Evolutionary conservation across 2,329 filamentous ascomycete species (phyloP).

Genomic region (Didymosphaeria variabile): DNA sequence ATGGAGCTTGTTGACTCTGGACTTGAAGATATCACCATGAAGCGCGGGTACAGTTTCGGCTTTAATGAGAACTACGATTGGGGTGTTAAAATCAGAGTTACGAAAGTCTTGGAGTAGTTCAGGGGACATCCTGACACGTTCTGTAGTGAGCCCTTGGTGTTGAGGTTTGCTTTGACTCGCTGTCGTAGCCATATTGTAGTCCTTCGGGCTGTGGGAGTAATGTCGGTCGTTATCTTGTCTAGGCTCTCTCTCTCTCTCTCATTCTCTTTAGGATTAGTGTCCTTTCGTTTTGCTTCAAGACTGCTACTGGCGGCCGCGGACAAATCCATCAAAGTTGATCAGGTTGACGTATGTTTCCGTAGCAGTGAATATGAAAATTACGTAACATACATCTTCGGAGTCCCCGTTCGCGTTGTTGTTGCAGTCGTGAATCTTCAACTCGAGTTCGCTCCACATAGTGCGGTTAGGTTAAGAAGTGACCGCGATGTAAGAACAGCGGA

Average conservation of each 20-base stretch:
- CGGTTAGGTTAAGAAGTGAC: too few relatives aligned
- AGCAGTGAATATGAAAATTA: too few relatives aligned
- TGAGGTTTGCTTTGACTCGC: background rate
- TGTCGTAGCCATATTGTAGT: background rate
- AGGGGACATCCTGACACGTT: background rate
- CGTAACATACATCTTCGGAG: too few relatives aligned
- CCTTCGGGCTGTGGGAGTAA: background rate
- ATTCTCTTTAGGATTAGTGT: too few relatives aligned
- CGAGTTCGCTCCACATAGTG: too few relatives aligned
- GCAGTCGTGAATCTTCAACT: too few relatives aligned
- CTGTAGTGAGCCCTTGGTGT: background rate
- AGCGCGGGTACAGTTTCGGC: conserved; percentile 19
- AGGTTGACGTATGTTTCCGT: too few relatives aligned
- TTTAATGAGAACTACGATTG: conserved; percentile 22
- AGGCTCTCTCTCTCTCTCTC: background rate
- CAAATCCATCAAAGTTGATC: too few relatives aligned
- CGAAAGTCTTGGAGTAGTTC: conserved; percentile 12
- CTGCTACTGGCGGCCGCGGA: too few relatives aligned
- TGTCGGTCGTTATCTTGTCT: background rate
- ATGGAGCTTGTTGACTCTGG: conserved; percentile 28
- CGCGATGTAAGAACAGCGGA: too few relatives aligned
- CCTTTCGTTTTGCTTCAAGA: too few relatives aligned
- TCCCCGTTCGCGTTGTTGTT: too few relatives aligned
- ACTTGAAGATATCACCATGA: conserved; percentile 19
- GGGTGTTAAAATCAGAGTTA: conserved; percentile 18